Evolutionary conservation across 2,329 filamentous ascomycete genomes (phyloP).

Genomic region (Aspergillus sp.): DNA sequence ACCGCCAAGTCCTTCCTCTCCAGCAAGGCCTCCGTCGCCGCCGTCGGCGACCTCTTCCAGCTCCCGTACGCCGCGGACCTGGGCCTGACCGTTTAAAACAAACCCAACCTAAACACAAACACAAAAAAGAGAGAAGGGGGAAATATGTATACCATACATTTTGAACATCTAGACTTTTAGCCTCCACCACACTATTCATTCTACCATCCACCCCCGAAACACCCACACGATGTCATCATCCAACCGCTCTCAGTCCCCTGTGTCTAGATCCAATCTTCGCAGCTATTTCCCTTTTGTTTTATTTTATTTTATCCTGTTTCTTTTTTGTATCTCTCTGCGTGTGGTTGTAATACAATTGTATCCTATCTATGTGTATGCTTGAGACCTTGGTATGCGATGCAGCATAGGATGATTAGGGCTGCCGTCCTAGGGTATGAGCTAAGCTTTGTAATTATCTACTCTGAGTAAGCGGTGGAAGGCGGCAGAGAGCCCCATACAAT

Average conservation of each 20-base stretch:
- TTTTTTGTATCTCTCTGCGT: constrained; percentile 7
- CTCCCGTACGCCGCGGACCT: constrained; percentile 92
- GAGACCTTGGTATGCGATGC: too few relatives aligned
- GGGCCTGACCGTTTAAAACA: constrained; percentile 77
- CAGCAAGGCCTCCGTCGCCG: constrained; percentile 77
- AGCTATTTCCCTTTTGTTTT: constrained; percentile 28
- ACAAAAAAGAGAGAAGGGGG: too few relatives aligned
- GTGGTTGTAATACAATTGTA: constrained; percentile 35
- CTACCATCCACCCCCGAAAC: constrained; percentile 10
- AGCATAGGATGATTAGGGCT: too few relatives aligned
- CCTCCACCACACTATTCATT: too few relatives aligned
- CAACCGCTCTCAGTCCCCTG: constrained; percentile 16
- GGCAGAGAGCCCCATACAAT: too few relatives aligned
- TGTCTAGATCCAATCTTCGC: constrained; percentile 30
- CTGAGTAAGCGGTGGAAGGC: too few relatives aligned
- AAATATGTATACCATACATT: constrained; percentile 27
- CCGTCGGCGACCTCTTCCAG: constrained; percentile 83
- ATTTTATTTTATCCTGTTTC: constrained; percentile 19
- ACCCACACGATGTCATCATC: constrained; percentile 9
- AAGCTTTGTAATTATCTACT: too few relatives aligned
- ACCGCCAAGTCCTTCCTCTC: constrained; percentile 80
- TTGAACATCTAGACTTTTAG: constrained; percentile 16
- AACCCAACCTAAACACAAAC: too few relatives aligned
- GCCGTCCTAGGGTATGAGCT: too few relatives aligned
- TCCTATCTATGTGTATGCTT: constrained; percentile 14